Evolutionary conservation across 805 yeast genomes (phyloP).

Genomic region (Wickerhamomyces canadensis): DNA sequence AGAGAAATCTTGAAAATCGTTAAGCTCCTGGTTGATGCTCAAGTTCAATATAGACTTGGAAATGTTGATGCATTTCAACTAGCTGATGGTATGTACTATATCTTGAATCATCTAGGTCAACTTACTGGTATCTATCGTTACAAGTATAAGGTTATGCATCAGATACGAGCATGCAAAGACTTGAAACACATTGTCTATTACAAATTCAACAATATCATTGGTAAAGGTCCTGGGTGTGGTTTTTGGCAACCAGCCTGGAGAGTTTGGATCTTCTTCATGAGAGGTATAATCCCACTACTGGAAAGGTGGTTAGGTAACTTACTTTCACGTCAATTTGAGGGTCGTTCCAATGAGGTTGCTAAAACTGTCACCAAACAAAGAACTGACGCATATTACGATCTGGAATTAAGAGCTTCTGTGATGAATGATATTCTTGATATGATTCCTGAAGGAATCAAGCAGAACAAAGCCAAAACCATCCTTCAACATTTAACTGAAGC

Average conservation of each 20-base stretch:
- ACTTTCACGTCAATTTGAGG: conserved; percentile 90
- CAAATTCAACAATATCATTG: conserved; percentile 77
- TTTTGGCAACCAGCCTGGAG: conserved; percentile 99
- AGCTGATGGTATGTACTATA: conserved; percentile 91
- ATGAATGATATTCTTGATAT: conserved; percentile 94
- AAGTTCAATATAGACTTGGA: conserved; percentile 86
- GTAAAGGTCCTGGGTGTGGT: conserved; percentile 98
- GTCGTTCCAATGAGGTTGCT: conserved; percentile 88
- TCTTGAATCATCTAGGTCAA: conserved; percentile 90
- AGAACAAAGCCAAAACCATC: conserved; percentile 79
- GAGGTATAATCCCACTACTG: conserved; percentile 86
- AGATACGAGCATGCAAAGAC: conserved; percentile 92
- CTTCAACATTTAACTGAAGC: conserved; percentile 95
- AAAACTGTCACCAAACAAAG: conserved; percentile 95
- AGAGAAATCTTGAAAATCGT: conserved; percentile 83
- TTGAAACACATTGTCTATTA: conserved; percentile 87
- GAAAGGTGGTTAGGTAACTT: conserved; percentile 95
- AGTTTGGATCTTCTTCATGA: conserved; percentile 86
- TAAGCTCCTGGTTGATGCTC: conserved; percentile 87
- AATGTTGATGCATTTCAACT: conserved; percentile 88
- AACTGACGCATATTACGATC: conserved; percentile 89
- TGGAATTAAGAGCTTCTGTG: conserved; percentile 89
- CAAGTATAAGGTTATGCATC: conserved; percentile 98
- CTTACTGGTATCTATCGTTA: conserved; percentile 94
- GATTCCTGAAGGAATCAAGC: conserved; percentile 93